A percentile compares a stretch with the other conserved stretches of the same genome.
Conservation (phyloP, 2,329 filamentous ascomycete genomes). For the Verticillium nubilum region DNA sequence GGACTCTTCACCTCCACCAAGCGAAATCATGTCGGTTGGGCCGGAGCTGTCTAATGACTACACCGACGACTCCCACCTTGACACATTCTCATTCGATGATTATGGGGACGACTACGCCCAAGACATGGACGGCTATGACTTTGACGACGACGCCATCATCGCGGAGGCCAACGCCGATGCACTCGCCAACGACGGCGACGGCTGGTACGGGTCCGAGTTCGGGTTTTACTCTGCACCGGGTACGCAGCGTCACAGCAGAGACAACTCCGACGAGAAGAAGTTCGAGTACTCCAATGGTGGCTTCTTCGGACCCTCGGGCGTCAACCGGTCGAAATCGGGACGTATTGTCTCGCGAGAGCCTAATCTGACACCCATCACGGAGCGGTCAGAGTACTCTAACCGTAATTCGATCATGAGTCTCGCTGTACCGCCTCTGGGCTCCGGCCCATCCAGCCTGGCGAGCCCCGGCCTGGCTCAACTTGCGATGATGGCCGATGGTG, state of each 20-base stretch:
- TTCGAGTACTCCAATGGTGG: slow-evolving; percentile 73
- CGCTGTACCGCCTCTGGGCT: slow-evolving; percentile 42
- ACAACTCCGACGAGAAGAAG: slow-evolving; percentile 31
- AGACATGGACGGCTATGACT: slow-evolving; percentile 57
- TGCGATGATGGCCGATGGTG: slow-evolving; percentile 54
- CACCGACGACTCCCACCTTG: not conserved
- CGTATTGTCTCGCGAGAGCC: slow-evolving; percentile 74
- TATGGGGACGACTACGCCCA: slow-evolving; percentile 33
- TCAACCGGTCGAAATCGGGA: slow-evolving; percentile 67
- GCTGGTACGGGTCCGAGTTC: slow-evolving; percentile 94
- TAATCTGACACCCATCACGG: slow-evolving; percentile 92
- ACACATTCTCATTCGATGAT: slow-evolving; percentile 15
- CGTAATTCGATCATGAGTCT: slow-evolving; percentile 85
- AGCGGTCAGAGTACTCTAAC: slow-evolving; percentile 92
- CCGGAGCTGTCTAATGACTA: not conserved
- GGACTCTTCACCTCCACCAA: slow-evolving; percentile 38
- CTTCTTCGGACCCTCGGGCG: slow-evolving; percentile 75
- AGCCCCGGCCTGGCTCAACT: slow-evolving; percentile 76
- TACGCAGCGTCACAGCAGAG: slow-evolving; percentile 35
- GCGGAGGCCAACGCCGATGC: slow-evolving; percentile 93
- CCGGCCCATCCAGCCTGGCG: slow-evolving; percentile 46
- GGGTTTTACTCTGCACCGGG: slow-evolving; percentile 70
- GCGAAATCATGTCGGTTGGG: slow-evolving; percentile 15
- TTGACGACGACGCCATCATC: slow-evolving; percentile 86
- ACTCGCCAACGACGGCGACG: slow-evolving; percentile 85